Evolutionary conservation across 2,329 filamentous ascomycete genomes (phyloP), one percentile per base, ranked within the genome.

Genomic region (Talaromyces sp.): DNA sequence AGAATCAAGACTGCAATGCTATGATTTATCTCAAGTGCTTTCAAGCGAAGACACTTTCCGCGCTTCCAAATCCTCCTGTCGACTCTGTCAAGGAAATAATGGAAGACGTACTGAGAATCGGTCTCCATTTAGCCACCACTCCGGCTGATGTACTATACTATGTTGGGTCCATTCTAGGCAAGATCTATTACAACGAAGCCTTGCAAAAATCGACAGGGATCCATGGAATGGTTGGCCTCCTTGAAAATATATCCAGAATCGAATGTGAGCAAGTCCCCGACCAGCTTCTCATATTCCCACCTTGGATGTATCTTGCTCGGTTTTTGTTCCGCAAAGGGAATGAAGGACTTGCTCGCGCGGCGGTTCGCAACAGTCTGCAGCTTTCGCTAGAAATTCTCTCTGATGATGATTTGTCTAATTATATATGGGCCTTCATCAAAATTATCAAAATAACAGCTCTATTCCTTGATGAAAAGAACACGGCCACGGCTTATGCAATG

Each of bases 321-420:
- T n/a, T n/a, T n/a, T n/a, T n/a, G n/a, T 65, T 59, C 42, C 60
- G 64, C 49, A 51, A 66, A 27, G 49, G 51, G 35, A 29, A 53
- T 10, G 55, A 56, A 30, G 65, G 63, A 1, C 62, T 55, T n/a
- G 47, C 58, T 3, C 58, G 57, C 13, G 58, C 58, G 16, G 17
- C 59, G n/a, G 50, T 33, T 14, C 33, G 39, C 19, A 33, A 35
- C 11, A 46, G 32, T 13, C 20, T 69, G 24, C 63, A 65, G 42
- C 36, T 65, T 1, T 63, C 63, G 1, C 40, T 69, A 14, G 67
- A 70, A 46, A 54, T 68, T 24, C 52, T 70, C 3, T 63, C 56
- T 2, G 67, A 70, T 37, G 54, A 65, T 5, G 67, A 70, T 35
- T 43, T 51, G 10, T 54, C 54, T 14, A 70, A 68, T 44, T 66